These are phyloP conservation scores for Aspergillus cavernicola DNA, from an alignment of 495 filamentous ascomycete species.

Conservation along the genomic window DNA sequence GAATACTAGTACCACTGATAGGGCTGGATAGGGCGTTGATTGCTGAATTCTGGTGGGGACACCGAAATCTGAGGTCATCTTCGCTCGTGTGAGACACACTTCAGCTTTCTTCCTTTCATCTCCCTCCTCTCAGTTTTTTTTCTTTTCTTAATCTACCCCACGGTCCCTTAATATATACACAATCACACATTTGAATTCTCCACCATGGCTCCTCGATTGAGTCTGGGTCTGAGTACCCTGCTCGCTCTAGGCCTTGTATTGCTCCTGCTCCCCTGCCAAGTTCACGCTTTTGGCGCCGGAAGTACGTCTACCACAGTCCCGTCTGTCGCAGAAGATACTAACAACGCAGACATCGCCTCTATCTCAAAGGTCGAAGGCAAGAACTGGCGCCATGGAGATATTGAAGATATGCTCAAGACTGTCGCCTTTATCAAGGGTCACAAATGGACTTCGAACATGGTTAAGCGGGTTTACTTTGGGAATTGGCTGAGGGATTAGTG, in stretches of 20 bases:
- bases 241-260: constrained; percentile 61
- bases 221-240: constrained; percentile 31
- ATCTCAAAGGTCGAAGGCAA: constrained; percentile 90
- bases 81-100: not conserved
- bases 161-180: not conserved
- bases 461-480: constrained; percentile 91
- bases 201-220: constrained; percentile 29
- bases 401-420: constrained; percentile 89
- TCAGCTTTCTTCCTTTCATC: constrained; percentile 1
- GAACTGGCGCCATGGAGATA: constrained; percentile 97
- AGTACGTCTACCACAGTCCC: constrained; percentile 39
- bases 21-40: not conserved
- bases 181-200: not conserved
- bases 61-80: constrained; percentile 2
- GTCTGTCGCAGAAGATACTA: not conserved
- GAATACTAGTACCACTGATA: no score
- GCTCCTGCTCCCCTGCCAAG: constrained; percentile 42
- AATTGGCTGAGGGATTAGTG: constrained; percentile 50
- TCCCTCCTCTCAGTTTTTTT: not conserved
- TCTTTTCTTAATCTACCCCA: not conserved
- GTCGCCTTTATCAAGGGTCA: constrained; percentile 83
- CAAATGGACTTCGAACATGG: constrained; percentile 90
- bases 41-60: not conserved
- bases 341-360: constrained; percentile 67
- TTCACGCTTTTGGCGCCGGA: constrained; percentile 83